phyloP scores from a whole-genome alignment of 2,329 filamentous ascomycete species.

The Albifimbria verrucaria region DNA sequence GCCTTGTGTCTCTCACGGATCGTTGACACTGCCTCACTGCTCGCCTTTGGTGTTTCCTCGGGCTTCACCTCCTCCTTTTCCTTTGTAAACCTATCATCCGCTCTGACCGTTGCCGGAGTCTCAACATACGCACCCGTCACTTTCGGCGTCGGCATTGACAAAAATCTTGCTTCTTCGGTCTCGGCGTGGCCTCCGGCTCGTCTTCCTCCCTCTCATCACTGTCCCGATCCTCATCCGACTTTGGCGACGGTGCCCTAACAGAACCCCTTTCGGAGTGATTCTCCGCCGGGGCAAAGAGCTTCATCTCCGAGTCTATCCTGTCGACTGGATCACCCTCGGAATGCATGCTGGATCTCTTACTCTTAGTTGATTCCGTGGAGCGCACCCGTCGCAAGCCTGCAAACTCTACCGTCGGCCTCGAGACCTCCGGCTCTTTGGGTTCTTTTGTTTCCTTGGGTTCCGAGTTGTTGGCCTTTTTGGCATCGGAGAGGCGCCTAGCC shows the following conservation, averaged over 20 bases:
- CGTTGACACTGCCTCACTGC: constrained; percentile 18
- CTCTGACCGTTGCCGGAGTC: constrained; percentile 47
- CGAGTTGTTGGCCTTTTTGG: constrained; percentile 6
- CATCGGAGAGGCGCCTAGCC: not conserved
- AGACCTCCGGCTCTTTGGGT: constrained; percentile 19
- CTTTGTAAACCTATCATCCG: constrained; percentile 6
- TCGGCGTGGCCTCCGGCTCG: constrained; percentile 44
- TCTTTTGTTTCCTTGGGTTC: constrained; percentile 5
- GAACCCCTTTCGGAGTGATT: constrained; percentile 56
- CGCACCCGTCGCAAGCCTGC: constrained; percentile 37
- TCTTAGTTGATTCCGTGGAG: constrained; percentile 44
- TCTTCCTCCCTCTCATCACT: constrained; percentile 12
- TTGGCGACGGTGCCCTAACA: constrained; percentile 44
- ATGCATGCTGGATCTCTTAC: constrained; percentile 45
- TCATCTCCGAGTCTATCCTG: constrained; percentile 54
- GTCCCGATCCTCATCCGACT: constrained; percentile 27
- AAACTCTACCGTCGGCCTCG: constrained; percentile 44
- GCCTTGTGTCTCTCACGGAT: constrained; percentile 5
- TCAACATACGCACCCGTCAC: constrained; percentile 56
- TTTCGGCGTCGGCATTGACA: constrained; percentile 50
- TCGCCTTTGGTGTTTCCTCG: constrained; percentile 14
- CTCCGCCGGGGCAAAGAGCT: constrained; percentile 52
- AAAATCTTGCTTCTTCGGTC: constrained; percentile 38
- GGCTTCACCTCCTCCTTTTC: constrained; percentile 26
- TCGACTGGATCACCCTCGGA: constrained; percentile 54